Conservation (phyloP, 208 protist genomes). For the Crithidia acanthocephali region DNA sequence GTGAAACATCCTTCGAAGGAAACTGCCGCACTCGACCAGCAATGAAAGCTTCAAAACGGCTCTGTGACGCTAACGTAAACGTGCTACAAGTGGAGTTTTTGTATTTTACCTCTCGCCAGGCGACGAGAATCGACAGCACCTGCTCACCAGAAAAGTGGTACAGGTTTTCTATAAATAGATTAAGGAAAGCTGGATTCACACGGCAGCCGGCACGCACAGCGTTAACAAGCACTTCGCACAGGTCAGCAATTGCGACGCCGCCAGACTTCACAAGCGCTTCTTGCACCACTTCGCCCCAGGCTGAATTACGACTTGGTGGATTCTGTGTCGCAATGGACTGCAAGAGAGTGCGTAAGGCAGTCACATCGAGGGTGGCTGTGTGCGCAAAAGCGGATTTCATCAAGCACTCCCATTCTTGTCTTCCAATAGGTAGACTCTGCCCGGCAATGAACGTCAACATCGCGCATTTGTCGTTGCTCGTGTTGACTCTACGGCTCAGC, state of each 20-base stretch:
- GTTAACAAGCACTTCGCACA: neutral
- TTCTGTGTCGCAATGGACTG: neutral
- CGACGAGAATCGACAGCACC: neutral
- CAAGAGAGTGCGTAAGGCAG: constrained; percentile 3
- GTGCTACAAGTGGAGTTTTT: neutral
- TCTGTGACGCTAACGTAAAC: neutral
- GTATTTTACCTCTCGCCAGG: neutral
- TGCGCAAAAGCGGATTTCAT: constrained; percentile 1
- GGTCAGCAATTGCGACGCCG: neutral
- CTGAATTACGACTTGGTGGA: neutral
- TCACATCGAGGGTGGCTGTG: neutral
- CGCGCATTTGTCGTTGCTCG: neutral
- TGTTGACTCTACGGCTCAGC: constrained; percentile 4
- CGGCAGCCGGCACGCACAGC: constrained; percentile 5
- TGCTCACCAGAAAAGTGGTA: neutral
- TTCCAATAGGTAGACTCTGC: constrained; percentile 14
- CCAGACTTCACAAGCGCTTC: neutral
- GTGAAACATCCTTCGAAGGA: neutral
- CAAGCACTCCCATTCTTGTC: constrained; percentile 11
- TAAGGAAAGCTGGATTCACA: neutral
- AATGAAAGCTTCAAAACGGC: neutral
- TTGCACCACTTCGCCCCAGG: constrained; percentile 19
- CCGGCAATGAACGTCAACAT: constrained; percentile 6
- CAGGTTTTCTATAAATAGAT: neutral
- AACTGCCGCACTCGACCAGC: neutral